Percentiles rank a stretch among this genome's conserved stretches.
These are phyloP conservation scores for Macroventuria anomochaeta DNA, from an alignment of 2,329 filamentous ascomycete genomes.

Conservation along the genomic window DNA sequence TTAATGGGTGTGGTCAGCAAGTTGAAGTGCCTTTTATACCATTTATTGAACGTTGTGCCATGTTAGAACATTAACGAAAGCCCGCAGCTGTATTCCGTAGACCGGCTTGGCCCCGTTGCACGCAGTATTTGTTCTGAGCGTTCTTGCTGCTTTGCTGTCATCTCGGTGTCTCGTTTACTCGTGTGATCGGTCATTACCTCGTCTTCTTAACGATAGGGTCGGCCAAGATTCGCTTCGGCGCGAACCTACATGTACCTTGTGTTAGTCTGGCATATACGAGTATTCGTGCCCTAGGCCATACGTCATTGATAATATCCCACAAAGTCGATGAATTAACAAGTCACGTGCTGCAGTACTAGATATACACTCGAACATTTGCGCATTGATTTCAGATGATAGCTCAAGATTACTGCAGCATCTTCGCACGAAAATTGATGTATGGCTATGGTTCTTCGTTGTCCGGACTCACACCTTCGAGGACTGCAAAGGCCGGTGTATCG, in stretches of 20 bases:
- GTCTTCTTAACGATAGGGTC: not conserved
- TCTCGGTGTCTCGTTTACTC: conserved; percentile 3
- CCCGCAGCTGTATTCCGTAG: not conserved
- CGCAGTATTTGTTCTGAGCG: not conserved
- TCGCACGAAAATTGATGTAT: conserved; percentile 19
- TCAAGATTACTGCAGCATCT: conserved; percentile 10
- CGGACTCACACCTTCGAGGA: conserved; percentile 20
- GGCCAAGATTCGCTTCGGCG: not conserved
- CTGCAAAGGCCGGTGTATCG: conserved; percentile 17
- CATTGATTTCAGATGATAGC: not conserved
- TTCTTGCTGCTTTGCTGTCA: not conserved
- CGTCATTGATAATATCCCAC: too few species aligned
- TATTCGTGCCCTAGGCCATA: too few species aligned
- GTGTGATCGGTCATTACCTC: not conserved
- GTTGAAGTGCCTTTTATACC: not conserved
- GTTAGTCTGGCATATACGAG: too few species aligned
- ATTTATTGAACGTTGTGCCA: too few species aligned
- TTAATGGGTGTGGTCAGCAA: not conserved
- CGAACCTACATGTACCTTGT: too few species aligned
- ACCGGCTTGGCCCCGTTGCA: not conserved
- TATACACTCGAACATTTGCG: not conserved
- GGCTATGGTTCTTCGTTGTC: conserved; percentile 13
- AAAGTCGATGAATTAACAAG: too few species aligned
- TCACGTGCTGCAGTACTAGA: too few species aligned
- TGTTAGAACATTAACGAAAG: not conserved